These are phyloP conservation scores for Xylariomycetidae sp. DNA, from an alignment of 2,329 filamentous ascomycete species.

Conservation along the genomic window DNA sequence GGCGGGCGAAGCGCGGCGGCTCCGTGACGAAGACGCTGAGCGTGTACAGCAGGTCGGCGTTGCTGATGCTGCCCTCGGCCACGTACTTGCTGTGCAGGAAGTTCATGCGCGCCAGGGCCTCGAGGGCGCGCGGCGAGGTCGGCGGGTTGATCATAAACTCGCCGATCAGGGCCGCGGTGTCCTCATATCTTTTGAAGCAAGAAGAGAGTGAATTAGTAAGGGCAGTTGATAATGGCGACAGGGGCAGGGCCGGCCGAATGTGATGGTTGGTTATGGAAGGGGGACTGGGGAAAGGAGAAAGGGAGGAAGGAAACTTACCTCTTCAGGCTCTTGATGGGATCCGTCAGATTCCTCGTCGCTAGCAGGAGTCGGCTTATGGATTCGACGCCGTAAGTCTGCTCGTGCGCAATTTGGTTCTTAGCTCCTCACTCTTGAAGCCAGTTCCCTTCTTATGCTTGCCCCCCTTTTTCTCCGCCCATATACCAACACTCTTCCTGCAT, in stretches of 20 bases:
- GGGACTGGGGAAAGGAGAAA: no score
- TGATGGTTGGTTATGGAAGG: no score
- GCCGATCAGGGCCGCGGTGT: conserved; percentile 26
- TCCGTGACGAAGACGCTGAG: conserved; percentile 59
- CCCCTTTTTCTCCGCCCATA: not conserved
- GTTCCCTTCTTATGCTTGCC: not conserved
- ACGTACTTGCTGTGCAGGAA: conserved; percentile 32
- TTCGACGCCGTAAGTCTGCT: conserved; percentile 28
- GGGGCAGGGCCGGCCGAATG: no score
- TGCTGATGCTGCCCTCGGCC: conserved; percentile 29
- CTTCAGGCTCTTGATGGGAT: conserved; percentile 25
- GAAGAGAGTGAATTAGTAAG: no score
- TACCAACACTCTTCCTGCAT: not conserved
- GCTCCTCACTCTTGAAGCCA: not conserved
- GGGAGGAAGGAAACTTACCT: no score
- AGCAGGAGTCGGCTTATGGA: conserved; percentile 25
- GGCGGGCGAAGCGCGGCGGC: conserved; percentile 57
- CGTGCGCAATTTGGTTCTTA: not conserved
- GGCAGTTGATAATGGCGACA: no score
- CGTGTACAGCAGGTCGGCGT: conserved; percentile 34
- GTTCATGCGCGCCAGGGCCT: conserved; percentile 33
- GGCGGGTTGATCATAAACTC: conserved; percentile 31
- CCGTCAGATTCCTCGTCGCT: conserved; percentile 26
- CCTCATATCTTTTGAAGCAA: conserved; percentile 27
- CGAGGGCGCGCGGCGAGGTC: conserved; percentile 29